Evolutionary conservation across 2,329 filamentous ascomycete species (phyloP).

Genomic region (Simplicillium sp.): DNA sequence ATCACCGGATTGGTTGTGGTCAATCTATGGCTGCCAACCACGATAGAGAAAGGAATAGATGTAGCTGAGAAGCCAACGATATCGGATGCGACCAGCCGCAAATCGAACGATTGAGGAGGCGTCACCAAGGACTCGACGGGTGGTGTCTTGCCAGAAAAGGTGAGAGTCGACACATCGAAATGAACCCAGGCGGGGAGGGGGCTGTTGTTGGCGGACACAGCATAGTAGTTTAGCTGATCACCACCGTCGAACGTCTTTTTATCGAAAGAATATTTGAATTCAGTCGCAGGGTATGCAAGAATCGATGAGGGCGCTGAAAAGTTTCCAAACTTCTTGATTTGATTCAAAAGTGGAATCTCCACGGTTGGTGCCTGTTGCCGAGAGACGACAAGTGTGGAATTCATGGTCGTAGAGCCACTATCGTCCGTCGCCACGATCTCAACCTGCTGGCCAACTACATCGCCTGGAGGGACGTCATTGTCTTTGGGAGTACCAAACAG

Average conservation of each 20-base stretch:
- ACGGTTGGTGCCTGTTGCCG: constrained; percentile 43
- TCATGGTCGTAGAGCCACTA: constrained; percentile 52
- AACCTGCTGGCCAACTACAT: constrained; percentile 51
- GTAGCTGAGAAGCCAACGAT: constrained; percentile 66
- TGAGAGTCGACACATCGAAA: constrained; percentile 57
- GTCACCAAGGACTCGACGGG: constrained; percentile 51
- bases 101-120: constrained; percentile 61
- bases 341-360: constrained; percentile 44
- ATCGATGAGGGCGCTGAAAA: constrained; percentile 53
- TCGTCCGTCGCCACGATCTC: constrained; percentile 60
- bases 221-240: constrained; percentile 60
- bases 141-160: constrained; percentile 65
- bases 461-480: constrained; percentile 34
- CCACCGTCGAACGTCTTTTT: constrained; percentile 53
- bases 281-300: constrained; percentile 40
- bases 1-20: constrained; percentile 50
- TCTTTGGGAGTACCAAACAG: constrained; percentile 62
- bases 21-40: constrained; percentile 62
- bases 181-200: constrained; percentile 76
- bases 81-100: constrained; percentile 71
- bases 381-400: constrained; percentile 63
- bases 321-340: constrained; percentile 48
- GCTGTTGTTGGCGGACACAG: constrained; percentile 66
- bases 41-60: constrained; percentile 57
- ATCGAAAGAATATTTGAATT: constrained; percentile 45